Conservation (phyloP, 2,329 filamentous ascomycete species). For the Scytalidium lignicola region DNA sequence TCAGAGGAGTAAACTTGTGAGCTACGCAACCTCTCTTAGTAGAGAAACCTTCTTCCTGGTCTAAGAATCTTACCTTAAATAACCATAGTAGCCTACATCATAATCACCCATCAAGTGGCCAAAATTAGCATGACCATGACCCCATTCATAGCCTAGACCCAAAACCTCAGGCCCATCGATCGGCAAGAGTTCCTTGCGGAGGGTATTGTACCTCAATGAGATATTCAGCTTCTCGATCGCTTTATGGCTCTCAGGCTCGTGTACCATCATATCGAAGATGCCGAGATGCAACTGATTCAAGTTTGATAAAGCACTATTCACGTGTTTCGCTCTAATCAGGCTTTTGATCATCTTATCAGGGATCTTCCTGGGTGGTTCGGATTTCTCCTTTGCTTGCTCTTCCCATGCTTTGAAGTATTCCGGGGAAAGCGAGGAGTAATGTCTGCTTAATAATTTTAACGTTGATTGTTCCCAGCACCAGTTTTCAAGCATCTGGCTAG, state of each 20-base stretch:
- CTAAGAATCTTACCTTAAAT: too few relatives aligned
- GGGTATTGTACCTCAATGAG: conserved; percentile 64
- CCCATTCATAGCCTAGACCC: conserved; percentile 62
- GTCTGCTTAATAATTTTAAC: conserved; percentile 62
- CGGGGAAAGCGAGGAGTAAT: conserved; percentile 71
- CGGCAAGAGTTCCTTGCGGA: conserved; percentile 66
- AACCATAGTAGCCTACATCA: conserved; percentile 79
- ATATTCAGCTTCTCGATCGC: conserved; percentile 61
- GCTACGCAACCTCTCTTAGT: too few relatives aligned
- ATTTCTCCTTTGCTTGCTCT: too few relatives aligned
- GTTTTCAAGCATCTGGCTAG: conserved; percentile 70
- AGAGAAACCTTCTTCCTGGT: too few relatives aligned
- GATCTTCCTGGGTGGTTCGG: conserved; percentile 63
- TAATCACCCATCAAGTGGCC: conserved; percentile 81
- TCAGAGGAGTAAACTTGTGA: conserved; percentile 77
- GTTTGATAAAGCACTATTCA: conserved; percentile 76
- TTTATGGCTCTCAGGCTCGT: conserved; percentile 63
- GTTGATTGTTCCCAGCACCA: conserved; percentile 68
- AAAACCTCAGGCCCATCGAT: conserved; percentile 68
- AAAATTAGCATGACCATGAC: conserved; percentile 73
- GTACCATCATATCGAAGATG: conserved; percentile 78
- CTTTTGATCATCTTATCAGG: conserved; percentile 72
- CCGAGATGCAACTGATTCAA: conserved; percentile 75
- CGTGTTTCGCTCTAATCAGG: conserved; percentile 71
- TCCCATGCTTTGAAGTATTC: too few relatives aligned